Evolutionary conservation across 768 basidiomycete genomes (phyloP), one percentile per base, ranked within the genome.

Genomic region (Suillus tomentosus): DNA sequence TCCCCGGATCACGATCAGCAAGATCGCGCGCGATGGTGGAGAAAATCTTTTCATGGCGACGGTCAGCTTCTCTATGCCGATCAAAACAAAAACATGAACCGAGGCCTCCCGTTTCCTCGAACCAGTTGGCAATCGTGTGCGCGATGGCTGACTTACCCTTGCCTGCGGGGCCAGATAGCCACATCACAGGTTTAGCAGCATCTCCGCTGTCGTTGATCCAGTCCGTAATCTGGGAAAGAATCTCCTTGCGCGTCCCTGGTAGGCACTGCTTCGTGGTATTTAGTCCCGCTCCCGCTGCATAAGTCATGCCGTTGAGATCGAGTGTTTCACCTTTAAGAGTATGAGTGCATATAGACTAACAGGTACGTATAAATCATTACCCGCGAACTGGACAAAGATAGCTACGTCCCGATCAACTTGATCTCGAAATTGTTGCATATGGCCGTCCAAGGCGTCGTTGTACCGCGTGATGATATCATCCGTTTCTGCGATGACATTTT

Each of bases 101-200:
- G 2, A 72, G 65, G 14, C 62, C 59, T 15, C 62, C 61, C n/a
- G 63, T n/a, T 9, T 64, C 45, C 11, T 65, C 15, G 27, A 67
- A 66, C 36, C 42, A 56, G 7, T 58, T 3, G 22, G 69, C 69
- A 9, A 66, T 65, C 0, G 71, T 65, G 47, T 70, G 61, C 15
- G 70, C 67, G 19, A 77, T 62, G 1, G 74, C 68, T 6, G 77
- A 74, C 55, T 77, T 77, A 8, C 76, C 76, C 1, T 67, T 76
- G 31, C 71, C 72, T 19, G 63, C 47, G 17, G 43, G 57, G 1
- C 70, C 70, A 4, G 53, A 22, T 19, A 71, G 66, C 37, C 65
- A 60, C 47, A 62, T 64, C 2, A 71, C 59, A 14, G 62, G 62
- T 7, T 42, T 36, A 40, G 31, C 27, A 11, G 27, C 31, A n/a